phyloP scores from a whole-genome alignment of 2,329 filamentous ascomycete genomes.

The Ilyonectria mors-panacis region DNA sequence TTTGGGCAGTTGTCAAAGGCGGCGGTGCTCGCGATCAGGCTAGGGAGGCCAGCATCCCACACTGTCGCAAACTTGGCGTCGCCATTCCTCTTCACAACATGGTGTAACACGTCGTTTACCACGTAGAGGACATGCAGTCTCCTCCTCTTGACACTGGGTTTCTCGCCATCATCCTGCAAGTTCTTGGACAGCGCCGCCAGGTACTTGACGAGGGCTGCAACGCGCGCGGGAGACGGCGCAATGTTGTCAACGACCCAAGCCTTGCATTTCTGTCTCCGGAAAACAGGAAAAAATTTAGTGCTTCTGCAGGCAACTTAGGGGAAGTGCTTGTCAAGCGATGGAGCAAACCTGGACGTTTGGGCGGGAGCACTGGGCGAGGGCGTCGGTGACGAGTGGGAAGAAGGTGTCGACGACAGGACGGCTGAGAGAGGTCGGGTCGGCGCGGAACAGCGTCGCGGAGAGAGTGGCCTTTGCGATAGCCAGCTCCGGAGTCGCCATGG shows the following conservation, averaged over 20 bases:
- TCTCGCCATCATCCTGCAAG: conserved; percentile 49
- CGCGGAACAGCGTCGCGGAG: conserved; percentile 79
- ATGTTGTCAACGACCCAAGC: conserved; percentile 85
- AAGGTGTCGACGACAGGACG: conserved; percentile 80
- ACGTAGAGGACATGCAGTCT: conserved; percentile 84
- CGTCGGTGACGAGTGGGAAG: conserved; percentile 75
- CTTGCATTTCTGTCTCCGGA: conserved; percentile 82
- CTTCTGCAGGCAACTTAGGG: conserved; percentile 44
- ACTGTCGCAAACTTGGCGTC: conserved; percentile 68
- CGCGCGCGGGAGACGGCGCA: conserved; percentile 76
- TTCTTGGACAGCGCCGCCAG: conserved; percentile 75
- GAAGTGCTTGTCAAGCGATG: conserved; percentile 49
- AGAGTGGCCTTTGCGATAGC: conserved; percentile 87
- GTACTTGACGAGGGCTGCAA: conserved; percentile 81
- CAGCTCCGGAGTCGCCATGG: conserved; percentile 78
- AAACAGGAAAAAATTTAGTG: conserved; percentile 47
- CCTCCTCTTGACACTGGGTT: conserved; percentile 75
- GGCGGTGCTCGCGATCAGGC: conserved; percentile 73
- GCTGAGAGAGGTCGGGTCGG: conserved; percentile 78
- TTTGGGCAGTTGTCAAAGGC: conserved; percentile 74
- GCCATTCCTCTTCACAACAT: conserved; percentile 69
- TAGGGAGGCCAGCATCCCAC: conserved; percentile 71
- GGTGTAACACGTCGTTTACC: conserved; percentile 83
- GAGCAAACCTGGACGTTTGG: conserved; percentile 90
- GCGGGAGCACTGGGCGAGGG: conserved; percentile 80